Percentiles rank a stretch among this genome's conserved stretches.
These are phyloP conservation scores for Plectosphaerella plurivora DNA, from an alignment of 2,329 filamentous ascomycete genomes.

Conservation along the genomic window DNA sequence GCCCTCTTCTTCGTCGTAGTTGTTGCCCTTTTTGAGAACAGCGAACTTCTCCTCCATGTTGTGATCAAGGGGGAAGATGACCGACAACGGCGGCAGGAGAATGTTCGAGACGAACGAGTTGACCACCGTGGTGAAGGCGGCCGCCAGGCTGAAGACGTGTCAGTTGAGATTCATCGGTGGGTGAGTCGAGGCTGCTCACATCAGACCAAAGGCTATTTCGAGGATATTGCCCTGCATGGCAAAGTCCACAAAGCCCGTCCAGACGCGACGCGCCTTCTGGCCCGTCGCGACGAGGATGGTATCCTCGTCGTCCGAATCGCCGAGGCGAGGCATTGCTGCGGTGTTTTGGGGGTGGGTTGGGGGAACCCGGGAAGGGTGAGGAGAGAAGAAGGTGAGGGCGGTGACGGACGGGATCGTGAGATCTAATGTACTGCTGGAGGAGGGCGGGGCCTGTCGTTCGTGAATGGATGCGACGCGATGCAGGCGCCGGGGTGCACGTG, in stretches of 20 bases:
- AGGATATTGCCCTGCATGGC: slow-evolving; percentile 71
- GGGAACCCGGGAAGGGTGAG: no score
- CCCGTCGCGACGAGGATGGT: slow-evolving; percentile 43
- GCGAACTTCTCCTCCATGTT: slow-evolving; percentile 75
- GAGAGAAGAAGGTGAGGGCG: no score
- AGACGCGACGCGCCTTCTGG: slow-evolving; percentile 44
- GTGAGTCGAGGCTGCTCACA: slow-evolving; percentile 40
- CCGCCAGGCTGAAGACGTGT: slow-evolving; percentile 50
- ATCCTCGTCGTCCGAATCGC: slow-evolving; percentile 26
- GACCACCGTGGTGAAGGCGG: slow-evolving; percentile 66
- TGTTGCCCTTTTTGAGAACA: slow-evolving; percentile 54
- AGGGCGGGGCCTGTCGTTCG: no score
- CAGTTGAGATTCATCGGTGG: neutral
- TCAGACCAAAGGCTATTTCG: slow-evolving; percentile 70
- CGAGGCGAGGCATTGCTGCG: slow-evolving; percentile 21
- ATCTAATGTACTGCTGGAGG: no score
- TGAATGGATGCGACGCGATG: no score
- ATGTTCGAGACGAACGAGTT: slow-evolving; percentile 70
- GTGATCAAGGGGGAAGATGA: slow-evolving; percentile 63
- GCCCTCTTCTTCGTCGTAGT: slow-evolving; percentile 44
- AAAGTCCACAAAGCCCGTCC: slow-evolving; percentile 66
- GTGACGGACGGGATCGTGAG: no score
- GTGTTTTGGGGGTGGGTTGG: no score
- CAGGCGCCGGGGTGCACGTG: no score
- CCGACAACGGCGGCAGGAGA: slow-evolving; percentile 63